These are phyloP conservation scores for Phytophthora kernoviae DNA, from an alignment of 352 stramenopile genomes.

Conservation along the genomic window DNA sequence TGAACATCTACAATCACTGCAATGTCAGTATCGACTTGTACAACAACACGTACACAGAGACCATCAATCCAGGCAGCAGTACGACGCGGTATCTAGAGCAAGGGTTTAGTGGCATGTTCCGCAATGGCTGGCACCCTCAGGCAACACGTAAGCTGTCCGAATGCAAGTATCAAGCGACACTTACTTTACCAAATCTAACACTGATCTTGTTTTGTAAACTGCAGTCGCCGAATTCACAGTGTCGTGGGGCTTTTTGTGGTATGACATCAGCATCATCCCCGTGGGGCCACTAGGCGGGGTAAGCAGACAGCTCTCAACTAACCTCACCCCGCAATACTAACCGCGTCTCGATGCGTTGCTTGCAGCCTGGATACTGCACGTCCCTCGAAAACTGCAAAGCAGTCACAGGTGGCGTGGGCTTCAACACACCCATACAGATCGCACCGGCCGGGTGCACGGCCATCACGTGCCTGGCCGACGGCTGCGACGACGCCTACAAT, in stretches of 20 bases:
- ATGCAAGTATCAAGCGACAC: background rate
- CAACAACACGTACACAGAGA: constrained; percentile 48
- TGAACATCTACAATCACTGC: constrained; percentile 69
- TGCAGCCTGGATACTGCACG: constrained; percentile 41
- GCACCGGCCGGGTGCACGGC: constrained; percentile 38
- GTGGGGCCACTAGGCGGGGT: constrained; percentile 42
- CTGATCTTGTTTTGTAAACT: constrained; percentile 8
- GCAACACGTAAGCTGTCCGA: constrained; percentile 41
- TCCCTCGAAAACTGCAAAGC: constrained; percentile 45
- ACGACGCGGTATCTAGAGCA: constrained; percentile 40
- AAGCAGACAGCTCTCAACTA: constrained; percentile 7
- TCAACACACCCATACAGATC: constrained; percentile 60
- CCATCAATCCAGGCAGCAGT: constrained; percentile 39
- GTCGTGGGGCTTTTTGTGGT: constrained; percentile 49
- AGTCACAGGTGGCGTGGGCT: constrained; percentile 42
- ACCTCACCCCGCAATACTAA: constrained; percentile 3
- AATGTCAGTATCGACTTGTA: constrained; percentile 47
- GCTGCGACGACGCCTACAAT: constrained; percentile 46
- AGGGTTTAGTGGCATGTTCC: constrained; percentile 70
- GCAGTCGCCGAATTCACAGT: constrained; percentile 60
- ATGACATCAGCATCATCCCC: constrained; percentile 69
- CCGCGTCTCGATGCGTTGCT: background rate
- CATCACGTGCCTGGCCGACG: constrained; percentile 40
- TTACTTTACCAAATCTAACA: constrained; percentile 7
- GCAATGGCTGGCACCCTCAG: constrained; percentile 53